Conservation (phyloP, 2,329 filamentous ascomycete genomes). For the Lachnellula hyalina region DNA sequence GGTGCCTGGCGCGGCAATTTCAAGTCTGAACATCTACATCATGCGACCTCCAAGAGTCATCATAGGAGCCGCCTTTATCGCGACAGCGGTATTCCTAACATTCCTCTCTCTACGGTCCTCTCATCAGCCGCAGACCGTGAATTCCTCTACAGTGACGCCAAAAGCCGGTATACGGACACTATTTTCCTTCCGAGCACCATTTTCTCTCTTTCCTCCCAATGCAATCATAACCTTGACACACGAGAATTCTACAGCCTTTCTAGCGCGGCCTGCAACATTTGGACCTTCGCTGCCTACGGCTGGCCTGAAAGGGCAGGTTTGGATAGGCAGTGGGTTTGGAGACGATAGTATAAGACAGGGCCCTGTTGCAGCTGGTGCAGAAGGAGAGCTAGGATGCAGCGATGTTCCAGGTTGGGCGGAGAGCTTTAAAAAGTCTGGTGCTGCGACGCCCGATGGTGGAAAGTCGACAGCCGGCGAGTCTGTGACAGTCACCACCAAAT, state of each 20-base stretch:
- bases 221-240: constrained; percentile 94
- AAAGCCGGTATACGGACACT: constrained; percentile 48
- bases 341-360: constrained; percentile 66
- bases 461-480: constrained; percentile 20
- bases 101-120: constrained; percentile 29
- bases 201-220: constrained; percentile 89
- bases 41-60: constrained; percentile 33
- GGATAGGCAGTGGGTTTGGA: constrained; percentile 88
- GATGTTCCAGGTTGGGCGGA: constrained; percentile 87
- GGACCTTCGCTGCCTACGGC: constrained; percentile 70
- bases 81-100: constrained; percentile 28
- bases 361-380: constrained; percentile 45
- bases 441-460: constrained; percentile 13
- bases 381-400: constrained; percentile 89
- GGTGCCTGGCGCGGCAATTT: constrained; percentile 18
- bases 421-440: constrained; percentile 41
- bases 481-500: constrained; percentile 34
- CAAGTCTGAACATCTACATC: constrained; percentile 14
- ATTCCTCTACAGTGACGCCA: constrained; percentile 8
- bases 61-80: constrained; percentile 28
- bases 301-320: constrained; percentile 83
- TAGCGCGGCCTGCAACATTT: constrained; percentile 89
- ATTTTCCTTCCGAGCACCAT: constrained; percentile 69
- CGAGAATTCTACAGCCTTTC: constrained; percentile 96
- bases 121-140: constrained; percentile 19